Conservation (phyloP, 495 filamentous ascomycete species). For the Darksidea phi region DNA sequence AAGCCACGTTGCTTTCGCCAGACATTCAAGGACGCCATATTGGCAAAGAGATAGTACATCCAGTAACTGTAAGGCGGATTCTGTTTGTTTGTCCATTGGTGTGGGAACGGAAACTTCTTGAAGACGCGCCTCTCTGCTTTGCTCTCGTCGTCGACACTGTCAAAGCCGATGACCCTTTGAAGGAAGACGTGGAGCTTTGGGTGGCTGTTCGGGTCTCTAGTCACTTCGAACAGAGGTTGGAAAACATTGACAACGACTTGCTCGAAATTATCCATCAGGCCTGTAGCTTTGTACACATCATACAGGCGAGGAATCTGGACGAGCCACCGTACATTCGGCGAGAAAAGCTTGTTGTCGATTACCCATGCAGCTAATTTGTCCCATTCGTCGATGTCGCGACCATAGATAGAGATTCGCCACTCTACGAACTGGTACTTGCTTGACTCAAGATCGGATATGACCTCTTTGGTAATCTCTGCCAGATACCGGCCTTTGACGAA, state of each 20-base stretch:
- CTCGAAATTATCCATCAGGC: conserved; percentile 83
- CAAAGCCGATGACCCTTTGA: conserved; percentile 92
- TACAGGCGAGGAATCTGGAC: conserved; percentile 93
- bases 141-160: conserved; percentile 97
- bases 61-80: conserved; percentile 99
- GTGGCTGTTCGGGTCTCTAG: conserved; percentile 78
- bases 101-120: conserved; percentile 88
- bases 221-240: conserved; percentile 91
- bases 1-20: conserved; percentile 90
- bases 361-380: conserved; percentile 98
- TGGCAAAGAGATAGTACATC: conserved; percentile 96
- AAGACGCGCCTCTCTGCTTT: conserved; percentile 89
- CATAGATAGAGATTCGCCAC: conserved; percentile 97
- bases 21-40: conserved; percentile 86
- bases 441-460: conserved; percentile 94
- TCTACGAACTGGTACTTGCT: conserved; percentile 99
- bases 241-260: conserved; percentile 91
- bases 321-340: conserved; percentile 95
- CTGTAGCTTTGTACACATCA: conserved; percentile 88
- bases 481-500: conserved; percentile 93
- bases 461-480: conserved; percentile 95
- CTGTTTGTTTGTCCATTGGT: conserved; percentile 82
- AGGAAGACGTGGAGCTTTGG: conserved; percentile 93
- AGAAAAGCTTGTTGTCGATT: conserved; percentile 97
- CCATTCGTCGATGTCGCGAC: conserved; percentile 89